These are phyloP conservation scores for Trametes cingulata DNA, from an alignment of 768 basidiomycete genomes.

Conservation along the genomic window DNA sequence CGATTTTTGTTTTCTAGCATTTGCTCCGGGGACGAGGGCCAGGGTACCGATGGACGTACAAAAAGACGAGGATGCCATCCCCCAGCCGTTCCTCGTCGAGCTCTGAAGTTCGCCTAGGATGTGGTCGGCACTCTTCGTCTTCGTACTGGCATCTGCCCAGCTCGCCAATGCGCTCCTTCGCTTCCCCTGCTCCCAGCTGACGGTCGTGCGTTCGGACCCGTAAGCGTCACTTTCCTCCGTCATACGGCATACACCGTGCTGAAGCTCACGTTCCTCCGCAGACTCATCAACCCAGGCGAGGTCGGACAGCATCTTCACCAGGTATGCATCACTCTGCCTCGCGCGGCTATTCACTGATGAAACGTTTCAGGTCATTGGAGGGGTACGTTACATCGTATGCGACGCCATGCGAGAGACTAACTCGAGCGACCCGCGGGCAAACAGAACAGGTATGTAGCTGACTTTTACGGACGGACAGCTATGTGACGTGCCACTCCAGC, in stretches of 20 bases:
- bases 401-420: not conserved
- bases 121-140: constrained; percentile 1
- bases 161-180: not conserved
- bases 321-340: not conserved
- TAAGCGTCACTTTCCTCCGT: not conserved
- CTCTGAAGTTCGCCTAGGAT: not conserved
- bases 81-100: not conserved
- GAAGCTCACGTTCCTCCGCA: not conserved
- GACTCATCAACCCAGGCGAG: not conserved
- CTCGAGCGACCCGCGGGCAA: not conserved
- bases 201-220: constrained; percentile 5
- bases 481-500: not conserved
- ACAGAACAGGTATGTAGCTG: not conserved
- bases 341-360: not conserved
- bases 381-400: not conserved
- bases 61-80: not conserved
- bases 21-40: not conserved
- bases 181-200: constrained; percentile 1
- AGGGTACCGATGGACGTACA: not conserved
- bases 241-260: not conserved
- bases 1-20: not conserved
- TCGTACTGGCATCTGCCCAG: not conserved
- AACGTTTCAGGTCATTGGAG: not conserved
- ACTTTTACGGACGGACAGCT: too few species aligned
- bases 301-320: constrained; percentile 3